Percentiles rank a stretch among this genome's conserved stretches.
phyloP scores from a whole-genome alignment of 2,329 filamentous ascomycete genomes.

The Colletotrichum gigasporum region DNA sequence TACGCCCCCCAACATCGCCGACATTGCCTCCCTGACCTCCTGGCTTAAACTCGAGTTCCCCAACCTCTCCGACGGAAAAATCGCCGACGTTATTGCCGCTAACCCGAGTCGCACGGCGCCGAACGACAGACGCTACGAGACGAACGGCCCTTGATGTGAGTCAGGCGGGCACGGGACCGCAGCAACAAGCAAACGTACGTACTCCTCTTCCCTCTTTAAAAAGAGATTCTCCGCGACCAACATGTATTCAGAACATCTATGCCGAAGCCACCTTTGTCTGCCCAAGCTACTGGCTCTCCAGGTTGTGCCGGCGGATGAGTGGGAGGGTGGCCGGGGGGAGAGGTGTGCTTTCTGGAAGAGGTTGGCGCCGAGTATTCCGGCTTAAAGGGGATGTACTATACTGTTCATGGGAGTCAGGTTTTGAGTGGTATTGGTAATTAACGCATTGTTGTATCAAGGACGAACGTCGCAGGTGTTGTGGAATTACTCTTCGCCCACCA shows the following conservation, averaged over 20 bases:
- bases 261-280: slow-evolving; percentile 66
- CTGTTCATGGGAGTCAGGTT: not conserved
- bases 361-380: slow-evolving; percentile 18
- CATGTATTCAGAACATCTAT: slow-evolving; percentile 59
- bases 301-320: slow-evolving; percentile 52
- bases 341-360: slow-evolving; percentile 55
- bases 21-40: slow-evolving; percentile 46
- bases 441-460: too few species aligned
- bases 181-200: slow-evolving; percentile 47
- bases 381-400: not conserved
- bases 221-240: fast-evolving
- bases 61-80: slow-evolving; percentile 21
- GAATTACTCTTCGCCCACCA: too few species aligned
- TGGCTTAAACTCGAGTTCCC: slow-evolving; percentile 46
- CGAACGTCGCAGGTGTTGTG: too few species aligned
- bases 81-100: slow-evolving; percentile 51
- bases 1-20: slow-evolving; percentile 53
- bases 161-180: slow-evolving; percentile 59
- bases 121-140: slow-evolving; percentile 28
- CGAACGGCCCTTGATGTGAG: slow-evolving; percentile 48
- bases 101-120: slow-evolving; percentile 37
- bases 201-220: too few species aligned
- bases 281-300: slow-evolving; percentile 64
- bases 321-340: slow-evolving; percentile 57
- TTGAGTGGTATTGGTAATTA: too few species aligned